Percentiles rank a stretch among this genome's conserved stretches.
phyloP scores from a whole-genome alignment of 2,329 filamentous ascomycete genomes.

The Diaporthe ampelina region DNA sequence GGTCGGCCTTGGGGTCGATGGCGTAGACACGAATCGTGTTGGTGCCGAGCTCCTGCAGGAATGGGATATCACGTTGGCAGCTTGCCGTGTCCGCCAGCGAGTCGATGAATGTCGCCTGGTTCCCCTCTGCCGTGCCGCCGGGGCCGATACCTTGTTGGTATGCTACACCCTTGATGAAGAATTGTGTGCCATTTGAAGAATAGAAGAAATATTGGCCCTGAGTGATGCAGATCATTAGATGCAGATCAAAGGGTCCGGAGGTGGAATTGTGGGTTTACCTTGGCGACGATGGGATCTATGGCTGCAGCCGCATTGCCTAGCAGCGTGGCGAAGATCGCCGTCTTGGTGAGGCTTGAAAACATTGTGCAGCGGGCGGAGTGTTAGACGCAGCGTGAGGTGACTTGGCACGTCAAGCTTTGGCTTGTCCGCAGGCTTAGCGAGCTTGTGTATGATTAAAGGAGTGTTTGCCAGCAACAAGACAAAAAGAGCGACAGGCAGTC shows the following conservation, averaged over 20 bases:
- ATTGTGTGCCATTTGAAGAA: slow-evolving; percentile 74
- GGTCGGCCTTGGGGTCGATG: slow-evolving; percentile 83
- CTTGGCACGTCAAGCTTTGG: slow-evolving; percentile 47
- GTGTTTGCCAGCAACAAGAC: slow-evolving; percentile 22
- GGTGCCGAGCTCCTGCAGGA: slow-evolving; percentile 82
- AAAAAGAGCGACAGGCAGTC: slow-evolving; percentile 31
- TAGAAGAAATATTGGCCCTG: slow-evolving; percentile 78
- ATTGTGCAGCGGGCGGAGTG: neutral
- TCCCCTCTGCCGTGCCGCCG: slow-evolving; percentile 59
- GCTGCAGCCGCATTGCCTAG: slow-evolving; percentile 35
- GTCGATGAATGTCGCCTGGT: slow-evolving; percentile 68
- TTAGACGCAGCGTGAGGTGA: neutral
- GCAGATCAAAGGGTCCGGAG: slow-evolving; percentile 79
- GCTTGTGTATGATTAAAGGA: slow-evolving; percentile 66
- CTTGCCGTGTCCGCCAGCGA: slow-evolving; percentile 79
- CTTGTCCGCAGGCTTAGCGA: slow-evolving; percentile 74
- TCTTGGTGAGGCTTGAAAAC: slow-evolving; percentile 35
- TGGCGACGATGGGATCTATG: slow-evolving; percentile 41
- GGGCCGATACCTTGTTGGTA: slow-evolving; percentile 85
- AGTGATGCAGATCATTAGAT: slow-evolving; percentile 77
- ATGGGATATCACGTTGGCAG: slow-evolving; percentile 89
- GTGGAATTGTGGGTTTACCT: slow-evolving; percentile 17
- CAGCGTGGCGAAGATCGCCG: slow-evolving; percentile 36
- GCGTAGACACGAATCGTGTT: slow-evolving; percentile 98
- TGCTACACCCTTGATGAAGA: slow-evolving; percentile 91